Evolutionary conservation across 192 early-diverging fungal genomes (phyloP), one percentile per base, ranked within the genome.

Genomic region (Entomortierella parvispora): DNA sequence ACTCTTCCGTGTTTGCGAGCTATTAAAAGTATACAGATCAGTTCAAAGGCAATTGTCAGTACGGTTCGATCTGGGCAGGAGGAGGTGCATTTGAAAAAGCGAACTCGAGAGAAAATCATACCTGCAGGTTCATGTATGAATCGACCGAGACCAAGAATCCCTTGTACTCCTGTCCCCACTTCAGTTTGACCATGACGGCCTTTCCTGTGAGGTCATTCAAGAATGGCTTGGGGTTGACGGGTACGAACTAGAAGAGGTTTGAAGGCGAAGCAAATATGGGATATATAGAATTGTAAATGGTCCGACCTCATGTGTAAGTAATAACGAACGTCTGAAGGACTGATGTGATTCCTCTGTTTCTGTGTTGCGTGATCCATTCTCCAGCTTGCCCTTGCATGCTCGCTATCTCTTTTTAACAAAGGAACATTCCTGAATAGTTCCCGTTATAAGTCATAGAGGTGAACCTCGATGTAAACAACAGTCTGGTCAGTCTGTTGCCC

Each of bases 121-220:
- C 93, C 87, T 93, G 91, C 29, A 99, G 75, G 84, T 99, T 99
- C 97, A 99, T 99, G 82, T 99, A 98, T 32, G 91, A 92, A 83
- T 99, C 97, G 8, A 96, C 91, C 12, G 95, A 94, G 26, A 88
- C 83, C 51, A 99, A 82, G 63, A 88, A 85, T 6, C 96, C 98
- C 74, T 96, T 95, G 90, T 99, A 99, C 71, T 98, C 98, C 81
- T 91, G 90, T 48, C 96, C 97, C 98, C 98, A 99, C 86, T 99
- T 99, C 77, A 99, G 83, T 83, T 93, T 93, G 64, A 95, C 91
- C 58, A 97, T 85, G 2, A 98, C 90, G 20, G 96, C 87, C 80
- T 96, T 95, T 42, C 97, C 96, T 47, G 94, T 95, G 44, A 97
- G 89, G 50, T 93, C 91, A 58, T 92, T 93, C 34, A 99, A 87